Percentiles rank a stretch among this genome's conserved stretches.
Evolutionary conservation across 176 grass and related monocot species (phyloP).

Genomic region (Aegilops sharonensis): DNA sequence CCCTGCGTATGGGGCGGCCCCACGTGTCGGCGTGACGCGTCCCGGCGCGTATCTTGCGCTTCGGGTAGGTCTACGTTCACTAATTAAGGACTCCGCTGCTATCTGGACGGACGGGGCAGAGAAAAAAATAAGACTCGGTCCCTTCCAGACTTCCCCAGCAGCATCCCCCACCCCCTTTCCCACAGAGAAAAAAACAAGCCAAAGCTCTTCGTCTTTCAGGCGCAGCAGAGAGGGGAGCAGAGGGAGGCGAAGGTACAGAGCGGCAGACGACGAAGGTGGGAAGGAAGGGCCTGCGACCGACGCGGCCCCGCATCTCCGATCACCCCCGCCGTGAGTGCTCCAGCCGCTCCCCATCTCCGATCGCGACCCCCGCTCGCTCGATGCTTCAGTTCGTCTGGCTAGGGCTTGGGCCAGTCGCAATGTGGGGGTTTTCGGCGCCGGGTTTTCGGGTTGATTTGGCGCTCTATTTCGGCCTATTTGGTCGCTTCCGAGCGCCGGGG

Average conservation of each 20-base stretch:
- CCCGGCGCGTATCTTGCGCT: not conserved
- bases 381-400: conserved; percentile 18
- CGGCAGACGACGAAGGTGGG: not conserved
- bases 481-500: not conserved
- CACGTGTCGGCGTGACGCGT: not conserved
- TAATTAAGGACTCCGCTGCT: conserved; percentile 30
- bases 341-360: conserved; percentile 24
- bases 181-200: conserved; percentile 8
- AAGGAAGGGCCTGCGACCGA: not conserved
- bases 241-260: not conserved
- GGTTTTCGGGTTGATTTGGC: not conserved
- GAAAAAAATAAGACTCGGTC: not conserved
- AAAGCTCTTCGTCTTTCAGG: conserved; percentile 29
- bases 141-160: not conserved
- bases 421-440: not conserved
- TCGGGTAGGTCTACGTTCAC: not conserved
- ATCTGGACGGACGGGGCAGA: conserved; percentile 8
- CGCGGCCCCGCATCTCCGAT: not conserved
- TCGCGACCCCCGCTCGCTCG: not conserved
- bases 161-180: not conserved
- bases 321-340: conserved; percentile 28
- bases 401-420: conserved; percentile 33
- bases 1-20: not conserved
- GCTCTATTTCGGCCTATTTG: not conserved
- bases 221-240: not conserved